These are phyloP conservation scores for Chlorella sp. DNA, from an alignment of 139 green algal species.

Conservation along the genomic window DNA sequence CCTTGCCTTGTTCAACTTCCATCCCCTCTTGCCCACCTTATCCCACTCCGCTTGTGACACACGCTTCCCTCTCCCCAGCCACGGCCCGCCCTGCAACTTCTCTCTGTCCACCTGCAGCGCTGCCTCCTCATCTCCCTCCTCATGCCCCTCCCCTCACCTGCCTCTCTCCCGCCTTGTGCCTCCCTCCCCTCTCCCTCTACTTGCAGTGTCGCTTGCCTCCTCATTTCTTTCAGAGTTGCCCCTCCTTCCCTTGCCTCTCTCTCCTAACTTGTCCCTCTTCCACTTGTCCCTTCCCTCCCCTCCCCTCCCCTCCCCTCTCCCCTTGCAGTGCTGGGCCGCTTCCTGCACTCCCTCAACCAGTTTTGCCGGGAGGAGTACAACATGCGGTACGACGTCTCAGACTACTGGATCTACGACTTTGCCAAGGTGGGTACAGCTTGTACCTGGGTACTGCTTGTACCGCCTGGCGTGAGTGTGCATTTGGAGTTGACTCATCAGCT, in stretches of 20 bases:
- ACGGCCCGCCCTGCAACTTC: background rate
- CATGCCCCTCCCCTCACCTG: too few species aligned
- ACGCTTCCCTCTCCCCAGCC: background rate
- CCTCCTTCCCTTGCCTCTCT: too few species aligned
- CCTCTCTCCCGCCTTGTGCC: too few species aligned
- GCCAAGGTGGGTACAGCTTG: slow-evolving; percentile 68
- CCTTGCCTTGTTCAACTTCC: background rate
- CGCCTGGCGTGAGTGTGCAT: too few species aligned
- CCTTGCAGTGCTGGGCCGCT: slow-evolving; percentile 84
- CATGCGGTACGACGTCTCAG: slow-evolving; percentile 73
- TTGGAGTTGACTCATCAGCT: too few species aligned
- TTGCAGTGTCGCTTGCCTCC: too few species aligned
- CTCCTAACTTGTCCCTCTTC: background rate
- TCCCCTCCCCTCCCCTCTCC: background rate
- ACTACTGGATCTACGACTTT: slow-evolving; percentile 95
- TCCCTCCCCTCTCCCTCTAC: too few species aligned
- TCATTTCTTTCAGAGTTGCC: too few species aligned
- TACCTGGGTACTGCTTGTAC: slow-evolving; percentile 34
- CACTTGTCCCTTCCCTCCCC: background rate
- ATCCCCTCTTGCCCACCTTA: too few species aligned
- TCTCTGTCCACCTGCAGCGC: background rate
- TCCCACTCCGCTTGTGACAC: background rate
- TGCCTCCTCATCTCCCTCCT: background rate
- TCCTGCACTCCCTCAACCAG: slow-evolving; percentile 84
- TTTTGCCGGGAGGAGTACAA: slow-evolving; percentile 84